Percentiles rank a stretch among this genome's conserved stretches.
phyloP scores from a whole-genome alignment of 148 eudicot genomes.

The Arbutus unedo region DNA sequence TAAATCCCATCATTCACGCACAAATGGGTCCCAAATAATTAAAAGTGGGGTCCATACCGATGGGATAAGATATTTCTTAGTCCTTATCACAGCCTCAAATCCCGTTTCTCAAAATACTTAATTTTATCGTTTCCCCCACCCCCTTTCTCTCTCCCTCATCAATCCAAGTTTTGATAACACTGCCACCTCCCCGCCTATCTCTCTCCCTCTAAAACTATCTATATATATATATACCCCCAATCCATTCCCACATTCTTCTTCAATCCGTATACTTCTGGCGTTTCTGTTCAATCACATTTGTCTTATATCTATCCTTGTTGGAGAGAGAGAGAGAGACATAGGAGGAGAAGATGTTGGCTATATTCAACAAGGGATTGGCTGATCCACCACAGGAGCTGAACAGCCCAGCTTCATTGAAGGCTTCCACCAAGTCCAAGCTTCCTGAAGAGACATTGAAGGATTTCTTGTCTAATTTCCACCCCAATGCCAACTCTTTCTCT shows the following conservation, averaged over 20 bases:
- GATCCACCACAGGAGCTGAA: constrained; percentile 76
- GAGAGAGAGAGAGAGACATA: background rate
- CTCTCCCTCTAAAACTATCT: background rate
- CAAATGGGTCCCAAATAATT: no score
- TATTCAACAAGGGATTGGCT: constrained; percentile 68
- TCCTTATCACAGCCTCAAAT: background rate
- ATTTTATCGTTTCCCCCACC: no score
- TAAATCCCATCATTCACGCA: no score
- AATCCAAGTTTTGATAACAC: constrained; percentile 15
- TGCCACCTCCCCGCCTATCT: constrained; percentile 9
- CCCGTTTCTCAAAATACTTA: background rate
- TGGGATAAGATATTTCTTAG: no score
- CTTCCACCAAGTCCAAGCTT: constrained; percentile 31
- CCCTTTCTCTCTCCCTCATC: background rate
- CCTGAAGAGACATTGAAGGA: constrained; percentile 58
- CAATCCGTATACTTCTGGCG: background rate
- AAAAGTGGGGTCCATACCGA: no score
- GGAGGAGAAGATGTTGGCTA: constrained; percentile 56
- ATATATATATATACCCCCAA: background rate
- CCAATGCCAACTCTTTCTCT: constrained; percentile 46
- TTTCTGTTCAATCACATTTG: background rate
- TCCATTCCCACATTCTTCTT: background rate
- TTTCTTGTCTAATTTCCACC: constrained; percentile 42
- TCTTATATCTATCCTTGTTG: background rate
- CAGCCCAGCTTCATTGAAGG: constrained; percentile 47